phyloP scores from a whole-genome alignment of 345 rosid genomes.

The Viola odorata region DNA sequence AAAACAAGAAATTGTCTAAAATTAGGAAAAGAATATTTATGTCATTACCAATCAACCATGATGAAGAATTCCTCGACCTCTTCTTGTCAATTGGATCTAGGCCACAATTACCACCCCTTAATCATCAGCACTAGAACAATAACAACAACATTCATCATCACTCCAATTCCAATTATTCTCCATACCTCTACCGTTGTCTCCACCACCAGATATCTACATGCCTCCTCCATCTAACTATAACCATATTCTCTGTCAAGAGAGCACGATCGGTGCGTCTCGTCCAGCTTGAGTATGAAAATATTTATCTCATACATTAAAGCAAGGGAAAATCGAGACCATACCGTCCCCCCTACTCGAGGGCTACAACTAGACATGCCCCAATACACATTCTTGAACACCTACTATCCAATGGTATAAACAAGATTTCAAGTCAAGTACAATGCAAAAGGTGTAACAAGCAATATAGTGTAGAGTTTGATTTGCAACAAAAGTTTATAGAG shows the following conservation, averaged over 20 bases:
- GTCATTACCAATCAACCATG: background rate
- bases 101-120: background rate
- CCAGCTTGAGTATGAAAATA: conserved; percentile 11
- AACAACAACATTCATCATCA: background rate
- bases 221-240: background rate
- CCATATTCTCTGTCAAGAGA: background rate
- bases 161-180: background rate
- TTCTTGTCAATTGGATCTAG: conserved; percentile 10
- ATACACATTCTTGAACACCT: conserved; percentile 23
- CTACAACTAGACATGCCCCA: conserved; percentile 21
- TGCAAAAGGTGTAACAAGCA: conserved; percentile 24
- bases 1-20: background rate
- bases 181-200: background rate
- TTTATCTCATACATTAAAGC: conserved; percentile 10
- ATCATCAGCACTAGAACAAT: background rate
- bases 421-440: conserved; percentile 23
- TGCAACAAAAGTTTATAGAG: conserved; percentile 24
- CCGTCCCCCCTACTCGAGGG: conserved; percentile 26
- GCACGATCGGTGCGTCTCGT: background rate
- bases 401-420: conserved; percentile 6
- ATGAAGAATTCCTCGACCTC: conserved; percentile 5
- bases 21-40: too few relatives aligned
- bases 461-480: conserved; percentile 20
- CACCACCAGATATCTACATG: background rate
- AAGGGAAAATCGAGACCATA: conserved; percentile 19